Evolutionary conservation across 352 stramenopile species (phyloP).

Genomic region (Phytophthora niederhauseri): DNA sequence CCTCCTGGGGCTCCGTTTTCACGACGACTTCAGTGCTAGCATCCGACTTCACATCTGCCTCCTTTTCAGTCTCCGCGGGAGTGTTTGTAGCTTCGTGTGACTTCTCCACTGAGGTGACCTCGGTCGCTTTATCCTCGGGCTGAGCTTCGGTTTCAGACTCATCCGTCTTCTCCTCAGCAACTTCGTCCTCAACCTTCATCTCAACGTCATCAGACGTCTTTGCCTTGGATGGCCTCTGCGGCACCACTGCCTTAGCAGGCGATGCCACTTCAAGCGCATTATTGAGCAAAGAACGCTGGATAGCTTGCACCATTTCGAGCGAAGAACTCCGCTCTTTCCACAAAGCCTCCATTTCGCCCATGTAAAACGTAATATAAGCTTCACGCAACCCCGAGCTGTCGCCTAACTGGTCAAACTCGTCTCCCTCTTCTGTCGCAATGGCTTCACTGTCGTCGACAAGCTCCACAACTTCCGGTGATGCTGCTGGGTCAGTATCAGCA

Average conservation of each 20-base stretch:
- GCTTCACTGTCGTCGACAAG: conserved; percentile 25
- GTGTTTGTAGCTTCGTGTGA: neutral
- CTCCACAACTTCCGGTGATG: conserved; percentile 21
- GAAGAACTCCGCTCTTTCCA: conserved; percentile 85
- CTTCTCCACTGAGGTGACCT: neutral
- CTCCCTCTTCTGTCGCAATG: conserved; percentile 10
- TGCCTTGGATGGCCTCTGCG: neutral
- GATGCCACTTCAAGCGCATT: conserved; percentile 15
- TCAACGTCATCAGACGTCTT: conserved; percentile 27
- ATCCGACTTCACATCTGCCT: conserved; percentile 3
- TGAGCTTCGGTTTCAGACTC: conserved; percentile 10
- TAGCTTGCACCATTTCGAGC: conserved; percentile 75
- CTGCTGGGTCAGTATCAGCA: conserved; percentile 1
- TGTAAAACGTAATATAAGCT: conserved; percentile 81
- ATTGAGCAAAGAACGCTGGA: conserved; percentile 64
- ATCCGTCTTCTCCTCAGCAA: conserved; percentile 7
- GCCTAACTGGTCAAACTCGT: conserved; percentile 37
- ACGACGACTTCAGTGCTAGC: conserved; percentile 20
- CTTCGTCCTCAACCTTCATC: conserved; percentile 31
- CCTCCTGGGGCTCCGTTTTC: conserved; percentile 26
- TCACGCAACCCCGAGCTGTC: conserved; percentile 63
- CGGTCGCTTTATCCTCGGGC: conserved; percentile 8
- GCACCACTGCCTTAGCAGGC: conserved; percentile 6
- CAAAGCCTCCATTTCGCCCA: conserved; percentile 78
- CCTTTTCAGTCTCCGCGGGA: conserved; percentile 2